Evolutionary conservation across 2,329 filamentous ascomycete genomes (phyloP).

Genomic region (Apiospora marii): DNA sequence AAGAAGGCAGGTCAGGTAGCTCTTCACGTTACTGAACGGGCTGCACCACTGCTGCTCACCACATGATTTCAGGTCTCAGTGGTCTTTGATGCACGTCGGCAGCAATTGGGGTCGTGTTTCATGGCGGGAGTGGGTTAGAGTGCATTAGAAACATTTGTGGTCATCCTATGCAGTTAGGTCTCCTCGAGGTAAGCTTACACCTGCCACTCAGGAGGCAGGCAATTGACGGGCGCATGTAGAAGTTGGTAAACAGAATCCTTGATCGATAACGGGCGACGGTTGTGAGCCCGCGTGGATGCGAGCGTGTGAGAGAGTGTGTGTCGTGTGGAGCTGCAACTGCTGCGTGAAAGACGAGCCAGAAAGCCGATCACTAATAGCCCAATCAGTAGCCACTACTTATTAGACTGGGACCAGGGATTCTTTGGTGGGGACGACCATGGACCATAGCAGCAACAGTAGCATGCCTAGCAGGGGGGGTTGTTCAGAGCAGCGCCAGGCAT

Average conservation of each 20-base stretch:
- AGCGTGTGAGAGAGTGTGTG: not conserved
- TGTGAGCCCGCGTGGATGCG: not conserved
- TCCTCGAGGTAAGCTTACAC: not conserved
- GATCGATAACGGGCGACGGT: not conserved
- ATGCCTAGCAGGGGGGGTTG: constrained; percentile 1
- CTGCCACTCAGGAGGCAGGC: not conserved
- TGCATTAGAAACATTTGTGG: constrained; percentile 9
- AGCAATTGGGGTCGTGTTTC: constrained; percentile 16
- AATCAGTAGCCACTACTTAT: not conserved
- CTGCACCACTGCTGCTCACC: constrained; percentile 7
- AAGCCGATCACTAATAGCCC: constrained; percentile 18
- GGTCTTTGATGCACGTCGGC: constrained; percentile 8
- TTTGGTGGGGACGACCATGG: not conserved
- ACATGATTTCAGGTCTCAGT: constrained; percentile 20
- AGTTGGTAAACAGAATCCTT: not conserved
- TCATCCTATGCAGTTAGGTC: not conserved
- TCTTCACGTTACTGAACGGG: constrained; percentile 11
- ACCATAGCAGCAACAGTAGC: not conserved
- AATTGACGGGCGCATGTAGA: not conserved
- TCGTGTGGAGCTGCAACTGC: not conserved
- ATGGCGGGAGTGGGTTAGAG: constrained; percentile 8
- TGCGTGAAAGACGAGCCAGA: constrained; percentile 16
- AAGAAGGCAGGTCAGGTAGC: not conserved
- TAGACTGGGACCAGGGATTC: constrained; percentile 10
- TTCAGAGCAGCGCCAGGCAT: constrained; percentile 15